phyloP scores from a whole-genome alignment of 202 grass and related monocot genomes.

The Sporobolus alterniflorus region DNA sequence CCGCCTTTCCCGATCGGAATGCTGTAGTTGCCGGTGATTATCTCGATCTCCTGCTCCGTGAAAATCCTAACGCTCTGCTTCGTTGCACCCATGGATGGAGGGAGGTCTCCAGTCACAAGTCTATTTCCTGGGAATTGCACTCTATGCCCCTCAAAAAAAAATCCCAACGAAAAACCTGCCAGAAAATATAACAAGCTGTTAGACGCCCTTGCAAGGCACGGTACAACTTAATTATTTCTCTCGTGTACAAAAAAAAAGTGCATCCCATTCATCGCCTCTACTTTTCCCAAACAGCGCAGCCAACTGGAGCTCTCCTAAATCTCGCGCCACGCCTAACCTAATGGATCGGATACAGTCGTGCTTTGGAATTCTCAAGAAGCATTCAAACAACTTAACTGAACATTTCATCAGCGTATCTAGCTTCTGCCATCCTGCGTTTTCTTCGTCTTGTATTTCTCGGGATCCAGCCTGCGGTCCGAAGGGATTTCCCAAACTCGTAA shows the following conservation, averaged over 20 bases:
- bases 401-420: neutral
- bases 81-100: neutral
- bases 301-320: neutral
- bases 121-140: neutral
- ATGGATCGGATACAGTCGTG: neutral
- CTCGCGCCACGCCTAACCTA: neutral
- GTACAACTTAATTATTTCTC: neutral
- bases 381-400: neutral
- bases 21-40: constrained; percentile 12
- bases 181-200: neutral
- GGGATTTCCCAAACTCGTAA: neutral
- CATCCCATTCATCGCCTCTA: neutral
- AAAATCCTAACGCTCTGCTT: neutral
- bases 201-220: neutral
- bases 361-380: neutral
- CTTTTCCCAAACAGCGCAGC: neutral
- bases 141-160: neutral
- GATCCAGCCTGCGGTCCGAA: neutral
- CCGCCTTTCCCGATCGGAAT: constrained; percentile 20
- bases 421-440: neutral
- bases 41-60: constrained; percentile 12
- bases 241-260: accelerated
- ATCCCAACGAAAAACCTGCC: neutral
- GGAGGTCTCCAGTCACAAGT: neutral
- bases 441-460: neutral